A percentile compares a stretch with the other conserved stretches of the same genome.
These are phyloP conservation scores for Gremmenia infestans DNA, from an alignment of 2,329 filamentous ascomycete species.

Conservation along the genomic window DNA sequence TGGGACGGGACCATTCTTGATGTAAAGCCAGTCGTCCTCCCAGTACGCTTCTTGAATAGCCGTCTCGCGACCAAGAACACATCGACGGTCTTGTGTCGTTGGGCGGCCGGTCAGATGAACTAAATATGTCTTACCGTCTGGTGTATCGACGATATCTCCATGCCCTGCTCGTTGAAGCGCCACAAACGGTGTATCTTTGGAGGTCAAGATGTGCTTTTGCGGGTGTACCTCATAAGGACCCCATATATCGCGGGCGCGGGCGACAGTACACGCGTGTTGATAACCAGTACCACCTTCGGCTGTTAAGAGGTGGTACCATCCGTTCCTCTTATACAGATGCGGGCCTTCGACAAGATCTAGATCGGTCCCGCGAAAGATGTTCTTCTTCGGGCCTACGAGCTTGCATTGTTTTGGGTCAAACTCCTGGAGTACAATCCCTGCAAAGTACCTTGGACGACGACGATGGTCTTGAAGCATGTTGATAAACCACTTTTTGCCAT, in stretches of 20 bases:
- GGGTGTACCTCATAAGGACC: conserved; percentile 60
- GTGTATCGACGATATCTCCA: conserved; percentile 49
- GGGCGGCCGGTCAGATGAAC: conserved; percentile 51
- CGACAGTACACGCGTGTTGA: conserved; percentile 55
- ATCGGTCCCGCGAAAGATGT: conserved; percentile 46
- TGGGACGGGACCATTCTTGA: conserved; percentile 53
- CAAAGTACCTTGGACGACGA: conserved; percentile 43
- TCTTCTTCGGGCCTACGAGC: conserved; percentile 38
- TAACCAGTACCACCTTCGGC: conserved; percentile 58
- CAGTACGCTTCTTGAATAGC: conserved; percentile 55
- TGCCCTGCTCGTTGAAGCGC: conserved; percentile 50
- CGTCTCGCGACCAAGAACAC: conserved; percentile 51
- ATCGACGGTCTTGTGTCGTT: conserved; percentile 46
- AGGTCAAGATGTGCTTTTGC: conserved; percentile 51
- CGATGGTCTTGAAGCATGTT: conserved; percentile 55
- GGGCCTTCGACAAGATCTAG: conserved; percentile 46
- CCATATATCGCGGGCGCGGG: conserved; percentile 47
- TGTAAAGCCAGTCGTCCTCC: conserved; percentile 59
- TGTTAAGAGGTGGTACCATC: conserved; percentile 55
- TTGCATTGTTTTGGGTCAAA: conserved; percentile 43
- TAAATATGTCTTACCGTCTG: conserved; percentile 47
- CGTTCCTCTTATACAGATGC: conserved; percentile 53
- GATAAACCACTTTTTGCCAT: conserved; percentile 51
- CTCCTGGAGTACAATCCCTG: conserved; percentile 54
- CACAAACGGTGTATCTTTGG: conserved; percentile 42